A percentile compares a stretch with the other conserved stretches of the same genome.
Conservation (phyloP, 768 basidiomycete genomes). For the Russula brevipes region DNA sequence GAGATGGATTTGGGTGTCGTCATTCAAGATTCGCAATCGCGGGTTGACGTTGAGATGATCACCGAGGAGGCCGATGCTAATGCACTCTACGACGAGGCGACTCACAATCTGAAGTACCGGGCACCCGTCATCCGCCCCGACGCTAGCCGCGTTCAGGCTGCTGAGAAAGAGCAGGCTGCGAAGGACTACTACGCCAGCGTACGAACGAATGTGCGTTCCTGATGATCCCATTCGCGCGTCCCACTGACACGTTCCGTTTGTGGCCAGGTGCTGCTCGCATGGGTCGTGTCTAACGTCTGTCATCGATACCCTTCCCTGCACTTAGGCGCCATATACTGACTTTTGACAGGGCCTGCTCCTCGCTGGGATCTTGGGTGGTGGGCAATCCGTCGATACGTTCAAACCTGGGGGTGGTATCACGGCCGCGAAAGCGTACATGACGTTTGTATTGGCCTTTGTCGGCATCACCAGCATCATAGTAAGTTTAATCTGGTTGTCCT, state of each 20-base stretch:
- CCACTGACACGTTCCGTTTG: neutral
- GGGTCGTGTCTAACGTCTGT: slow-evolving; percentile 81
- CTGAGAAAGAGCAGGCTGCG: slow-evolving; percentile 67
- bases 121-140: slow-evolving; percentile 37
- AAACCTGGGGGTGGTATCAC: slow-evolving; percentile 41
- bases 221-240: neutral
- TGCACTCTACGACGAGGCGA: slow-evolving; percentile 76
- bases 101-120: slow-evolving; percentile 61
- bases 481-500: slow-evolving; percentile 23
- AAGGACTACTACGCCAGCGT: slow-evolving; percentile 88
- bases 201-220: slow-evolving; percentile 60
- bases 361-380: slow-evolving; percentile 60
- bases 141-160: slow-evolving; percentile 35
- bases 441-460: slow-evolving; percentile 76
- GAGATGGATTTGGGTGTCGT: slow-evolving; percentile 81
- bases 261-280: slow-evolving; percentile 57
- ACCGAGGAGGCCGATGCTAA: slow-evolving; percentile 79
- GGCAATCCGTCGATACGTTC: slow-evolving; percentile 58
- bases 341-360: slow-evolving; percentile 56
- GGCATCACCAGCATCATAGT: slow-evolving; percentile 68
- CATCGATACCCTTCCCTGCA: neutral
- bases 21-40: slow-evolving; percentile 69
- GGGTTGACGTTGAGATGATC: slow-evolving; percentile 84
- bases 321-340: neutral
- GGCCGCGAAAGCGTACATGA: slow-evolving; percentile 68